A percentile compares a stretch with the other conserved stretches of the same genome.
Conservation (phyloP, 2,329 filamentous ascomycete genomes). For the Torrubiellomyces zombiae region DNA sequence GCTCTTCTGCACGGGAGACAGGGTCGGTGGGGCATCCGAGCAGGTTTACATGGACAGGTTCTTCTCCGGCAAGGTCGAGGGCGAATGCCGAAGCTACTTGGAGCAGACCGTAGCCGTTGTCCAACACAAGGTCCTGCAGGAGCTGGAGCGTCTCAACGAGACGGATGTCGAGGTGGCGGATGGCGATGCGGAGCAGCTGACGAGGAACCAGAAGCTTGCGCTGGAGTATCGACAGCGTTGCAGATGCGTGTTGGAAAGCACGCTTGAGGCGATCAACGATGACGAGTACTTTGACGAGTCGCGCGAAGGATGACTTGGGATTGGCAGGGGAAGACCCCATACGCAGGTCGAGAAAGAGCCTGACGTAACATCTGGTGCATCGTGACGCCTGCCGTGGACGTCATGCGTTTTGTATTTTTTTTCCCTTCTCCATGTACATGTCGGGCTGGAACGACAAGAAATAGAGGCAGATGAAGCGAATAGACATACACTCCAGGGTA, state of each 20-base stretch:
- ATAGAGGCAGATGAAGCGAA: too few relatives aligned
- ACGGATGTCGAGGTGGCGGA: conserved; percentile 27
- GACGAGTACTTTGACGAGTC: conserved; percentile 12
- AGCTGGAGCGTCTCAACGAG: conserved; percentile 27
- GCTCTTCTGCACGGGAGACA: conserved; percentile 10
- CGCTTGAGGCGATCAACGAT: conserved; percentile 21
- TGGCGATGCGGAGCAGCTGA: conserved; percentile 19
- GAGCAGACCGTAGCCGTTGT: conserved; percentile 23
- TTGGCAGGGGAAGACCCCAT: too few relatives aligned
- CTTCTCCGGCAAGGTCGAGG: conserved; percentile 14
- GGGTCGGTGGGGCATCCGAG: conserved; percentile 12
- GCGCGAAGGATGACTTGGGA: too few relatives aligned
- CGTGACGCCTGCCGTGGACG: too few relatives aligned
- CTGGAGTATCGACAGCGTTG: conserved; percentile 32
- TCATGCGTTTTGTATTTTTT: too few relatives aligned
- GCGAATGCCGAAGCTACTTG: conserved; percentile 12
- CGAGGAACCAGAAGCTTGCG: conserved; percentile 29
- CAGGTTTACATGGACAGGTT: conserved; percentile 10
- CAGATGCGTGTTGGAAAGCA: conserved; percentile 27
- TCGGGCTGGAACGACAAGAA: too few relatives aligned
- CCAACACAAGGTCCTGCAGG: conserved; percentile 23
- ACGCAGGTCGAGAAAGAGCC: too few relatives aligned
- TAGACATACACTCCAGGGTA: too few relatives aligned
- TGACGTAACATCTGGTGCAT: too few relatives aligned
- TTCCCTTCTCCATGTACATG: too few relatives aligned